phyloP scores from a whole-genome alignment of 1,284 basidiomycete species.

The Neolentinus lepideus region DNA sequence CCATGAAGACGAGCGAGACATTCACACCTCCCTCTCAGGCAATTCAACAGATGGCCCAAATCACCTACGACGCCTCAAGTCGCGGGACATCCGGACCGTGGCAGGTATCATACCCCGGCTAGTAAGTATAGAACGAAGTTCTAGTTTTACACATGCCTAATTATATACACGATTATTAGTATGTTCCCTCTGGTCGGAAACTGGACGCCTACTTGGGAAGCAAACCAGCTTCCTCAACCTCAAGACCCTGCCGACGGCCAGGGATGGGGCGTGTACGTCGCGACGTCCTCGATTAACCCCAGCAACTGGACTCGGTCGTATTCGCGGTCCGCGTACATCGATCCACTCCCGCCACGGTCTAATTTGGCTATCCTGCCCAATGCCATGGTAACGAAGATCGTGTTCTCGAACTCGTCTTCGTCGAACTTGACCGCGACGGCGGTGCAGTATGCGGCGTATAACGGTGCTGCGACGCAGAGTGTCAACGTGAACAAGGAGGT shows the following conservation, averaged over 20 bases:
- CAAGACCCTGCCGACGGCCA: constrained; percentile 42
- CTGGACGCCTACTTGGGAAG: constrained; percentile 42
- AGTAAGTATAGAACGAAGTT: constrained; percentile 27
- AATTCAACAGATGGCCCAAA: constrained; percentile 27
- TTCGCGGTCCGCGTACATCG: constrained; percentile 64
- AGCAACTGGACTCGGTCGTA: constrained; percentile 63
- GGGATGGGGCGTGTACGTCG: constrained; percentile 46
- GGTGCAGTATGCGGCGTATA: constrained; percentile 42
- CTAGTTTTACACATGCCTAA: not conserved
- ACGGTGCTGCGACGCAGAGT: constrained; percentile 27
- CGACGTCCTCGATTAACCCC: constrained; percentile 59
- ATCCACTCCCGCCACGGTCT: constrained; percentile 45
- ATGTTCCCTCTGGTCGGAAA: constrained; percentile 40
- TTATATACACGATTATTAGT: constrained; percentile 17
- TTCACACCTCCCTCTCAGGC: constrained; percentile 32
- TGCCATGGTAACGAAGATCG: constrained; percentile 51
- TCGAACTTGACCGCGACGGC: constrained; percentile 42
- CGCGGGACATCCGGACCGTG: constrained; percentile 41
- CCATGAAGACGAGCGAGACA: constrained; percentile 46
- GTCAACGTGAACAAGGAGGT: constrained; percentile 51
- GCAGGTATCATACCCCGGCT: constrained; percentile 41
- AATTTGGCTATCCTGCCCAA: constrained; percentile 60
- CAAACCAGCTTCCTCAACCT: constrained; percentile 33
- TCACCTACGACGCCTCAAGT: constrained; percentile 31
- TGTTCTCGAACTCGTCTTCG: constrained; percentile 37